Percentiles rank a stretch among this genome's conserved stretches.
These are phyloP conservation scores for Halophytophthora batemanensis DNA, from an alignment of 352 stramenopile genomes.

Conservation along the genomic window DNA sequence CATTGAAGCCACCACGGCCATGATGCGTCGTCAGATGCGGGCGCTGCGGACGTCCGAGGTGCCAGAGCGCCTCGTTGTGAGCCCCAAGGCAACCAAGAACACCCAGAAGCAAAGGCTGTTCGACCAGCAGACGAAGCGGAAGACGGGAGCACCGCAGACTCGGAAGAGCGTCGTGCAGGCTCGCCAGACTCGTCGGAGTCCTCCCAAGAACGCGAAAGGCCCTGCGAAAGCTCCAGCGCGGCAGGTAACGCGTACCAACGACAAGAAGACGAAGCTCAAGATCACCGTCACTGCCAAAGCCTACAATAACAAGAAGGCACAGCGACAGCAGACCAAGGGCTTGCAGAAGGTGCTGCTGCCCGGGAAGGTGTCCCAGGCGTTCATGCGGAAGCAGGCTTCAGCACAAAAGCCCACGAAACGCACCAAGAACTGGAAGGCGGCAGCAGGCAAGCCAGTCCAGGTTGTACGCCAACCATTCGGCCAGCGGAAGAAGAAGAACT, in stretches of 20 bases:
- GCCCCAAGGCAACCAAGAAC: slow-evolving; percentile 9
- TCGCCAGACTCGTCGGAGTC: slow-evolving; percentile 9
- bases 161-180: slow-evolving; percentile 9
- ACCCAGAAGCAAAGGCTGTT: slow-evolving; percentile 1
- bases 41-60: slow-evolving; percentile 9
- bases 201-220: slow-evolving; percentile 9
- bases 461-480: slow-evolving; percentile 48
- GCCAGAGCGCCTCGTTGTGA: slow-evolving; percentile 7
- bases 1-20: slow-evolving; percentile 26
- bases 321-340: slow-evolving; percentile 16
- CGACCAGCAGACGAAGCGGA: slow-evolving; percentile 19
- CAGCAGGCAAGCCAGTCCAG: slow-evolving; percentile 21
- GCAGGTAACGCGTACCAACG: slow-evolving; percentile 28
- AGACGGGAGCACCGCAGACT: slow-evolving; percentile 7
- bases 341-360: slow-evolving; percentile 26
- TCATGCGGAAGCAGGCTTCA: slow-evolving; percentile 22
- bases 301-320: slow-evolving; percentile 4
- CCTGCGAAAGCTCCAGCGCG: slow-evolving; percentile 7
- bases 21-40: slow-evolving; percentile 22
- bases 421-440: slow-evolving; percentile 29
- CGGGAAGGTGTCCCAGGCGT: slow-evolving; percentile 27
- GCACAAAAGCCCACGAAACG: slow-evolving; percentile 34
- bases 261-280: slow-evolving; percentile 33
- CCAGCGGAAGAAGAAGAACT: slow-evolving; percentile 42
- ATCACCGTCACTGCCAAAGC: slow-evolving; percentile 28